Percentiles rank a stretch among this genome's conserved stretches.
Evolutionary conservation across 176 grass and related monocot species (phyloP).

Genomic region (Avena atlantica): DNA sequence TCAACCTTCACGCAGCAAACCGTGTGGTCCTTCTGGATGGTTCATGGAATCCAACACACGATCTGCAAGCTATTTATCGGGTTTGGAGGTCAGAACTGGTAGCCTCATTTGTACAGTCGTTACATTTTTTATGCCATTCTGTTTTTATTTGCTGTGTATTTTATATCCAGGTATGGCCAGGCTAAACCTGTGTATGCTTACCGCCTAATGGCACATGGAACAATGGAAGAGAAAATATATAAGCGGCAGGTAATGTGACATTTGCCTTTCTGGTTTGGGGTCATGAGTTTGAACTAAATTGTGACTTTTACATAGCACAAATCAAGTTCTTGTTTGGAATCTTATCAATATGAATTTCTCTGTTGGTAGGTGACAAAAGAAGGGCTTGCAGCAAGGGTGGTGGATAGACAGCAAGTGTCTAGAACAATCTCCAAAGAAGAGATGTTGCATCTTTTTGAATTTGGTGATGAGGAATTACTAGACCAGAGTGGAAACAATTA

Average conservation of each 20-base stretch:
- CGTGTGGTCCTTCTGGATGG: constrained; percentile 95
- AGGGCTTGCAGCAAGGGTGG: constrained; percentile 97
- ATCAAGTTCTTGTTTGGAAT: constrained; percentile 28
- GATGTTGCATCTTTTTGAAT: constrained; percentile 94
- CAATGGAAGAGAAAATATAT: constrained; percentile 99
- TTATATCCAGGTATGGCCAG: constrained; percentile 86
- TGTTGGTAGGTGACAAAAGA: constrained; percentile 90
- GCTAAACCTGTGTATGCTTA: constrained; percentile 93
- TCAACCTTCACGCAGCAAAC: constrained; percentile 97
- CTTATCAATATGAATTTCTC: constrained; percentile 10
- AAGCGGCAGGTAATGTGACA: constrained; percentile 81
- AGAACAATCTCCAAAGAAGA: constrained; percentile 99
- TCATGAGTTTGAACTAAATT: constrained; percentile 7
- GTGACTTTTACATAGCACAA: constrained; percentile 22
- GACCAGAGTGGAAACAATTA: constrained; percentile 51
- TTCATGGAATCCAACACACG: constrained; percentile 99
- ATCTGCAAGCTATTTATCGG: constrained; percentile 97
- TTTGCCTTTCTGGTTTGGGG: not conserved
- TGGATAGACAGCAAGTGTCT: constrained; percentile 93
- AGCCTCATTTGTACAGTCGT: constrained; percentile 20
- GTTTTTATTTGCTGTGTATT: constrained; percentile 17
- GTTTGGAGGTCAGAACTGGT: constrained; percentile 85
- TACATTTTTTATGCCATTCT: constrained; percentile 33
- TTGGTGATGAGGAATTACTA: constrained; percentile 86
- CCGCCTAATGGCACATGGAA: constrained; percentile 89